These are phyloP conservation scores for Ophiostoma himal-ulmi DNA, from an alignment of 2,329 filamentous ascomycete species.

Conservation along the genomic window DNA sequence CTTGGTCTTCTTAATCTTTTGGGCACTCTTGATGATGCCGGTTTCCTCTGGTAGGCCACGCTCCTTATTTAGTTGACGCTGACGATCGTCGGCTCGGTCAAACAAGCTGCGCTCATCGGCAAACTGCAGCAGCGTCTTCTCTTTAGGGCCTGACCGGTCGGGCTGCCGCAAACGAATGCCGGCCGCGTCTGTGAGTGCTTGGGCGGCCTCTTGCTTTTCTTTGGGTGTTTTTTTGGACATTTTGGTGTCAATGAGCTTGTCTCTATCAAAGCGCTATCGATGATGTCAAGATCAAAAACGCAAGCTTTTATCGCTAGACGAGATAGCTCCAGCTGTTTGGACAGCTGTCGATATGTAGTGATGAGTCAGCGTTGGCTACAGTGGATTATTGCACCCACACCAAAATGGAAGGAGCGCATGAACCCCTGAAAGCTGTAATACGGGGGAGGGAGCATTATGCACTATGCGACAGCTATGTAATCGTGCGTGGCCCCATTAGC, in stretches of 20 bases:
- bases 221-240: conserved; percentile 19
- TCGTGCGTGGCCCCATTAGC: conserved; percentile 12
- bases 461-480: conserved; percentile 12
- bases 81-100: conserved; percentile 41
- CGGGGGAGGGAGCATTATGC: neutral
- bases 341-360: neutral
- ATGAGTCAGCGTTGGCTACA: neutral
- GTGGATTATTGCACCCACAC: conserved; percentile 15
- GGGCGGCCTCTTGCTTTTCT: conserved; percentile 39
- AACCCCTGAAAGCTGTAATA: conserved; percentile 12
- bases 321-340: neutral
- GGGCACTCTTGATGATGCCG: neutral
- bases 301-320: neutral
- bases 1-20: conserved; percentile 6
- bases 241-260: conserved; percentile 10
- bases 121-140: conserved; percentile 67
- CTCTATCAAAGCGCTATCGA: neutral
- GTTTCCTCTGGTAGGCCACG: conserved; percentile 25
- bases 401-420: conserved; percentile 18
- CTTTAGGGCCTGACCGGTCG: conserved; percentile 55
- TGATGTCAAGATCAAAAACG: neutral
- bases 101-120: conserved; percentile 60
- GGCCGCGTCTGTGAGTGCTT: conserved; percentile 41
- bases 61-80: conserved; percentile 34
- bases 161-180: conserved; percentile 62